Conservation (phyloP, 2,329 filamentous ascomycete genomes). For the Pseudogymnoascus sp. region DNA sequence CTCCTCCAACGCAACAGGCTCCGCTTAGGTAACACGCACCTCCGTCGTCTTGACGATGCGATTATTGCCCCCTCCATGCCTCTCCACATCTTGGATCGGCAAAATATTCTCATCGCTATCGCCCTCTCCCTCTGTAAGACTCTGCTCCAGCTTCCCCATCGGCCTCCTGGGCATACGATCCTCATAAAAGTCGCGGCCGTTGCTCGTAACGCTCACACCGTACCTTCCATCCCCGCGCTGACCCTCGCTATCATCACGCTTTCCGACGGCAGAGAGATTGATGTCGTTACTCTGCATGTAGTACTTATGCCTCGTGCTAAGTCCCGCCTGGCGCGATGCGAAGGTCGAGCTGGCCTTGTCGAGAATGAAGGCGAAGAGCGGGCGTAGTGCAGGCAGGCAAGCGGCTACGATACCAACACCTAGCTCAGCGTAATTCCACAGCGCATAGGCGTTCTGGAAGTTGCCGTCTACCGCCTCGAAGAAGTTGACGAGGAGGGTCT, state of each 20-base stretch:
- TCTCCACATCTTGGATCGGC: slow-evolving; percentile 14
- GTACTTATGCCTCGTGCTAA: slow-evolving; percentile 17
- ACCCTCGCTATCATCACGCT: slow-evolving; percentile 4
- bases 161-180: slow-evolving; percentile 14
- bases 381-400: slow-evolving; percentile 37
- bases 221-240: slow-evolving; percentile 12
- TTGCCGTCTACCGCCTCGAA: slow-evolving; percentile 31
- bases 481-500: slow-evolving; percentile 31
- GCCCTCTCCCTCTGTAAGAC: slow-evolving; percentile 12
- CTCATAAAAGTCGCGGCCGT: slow-evolving; percentile 10
- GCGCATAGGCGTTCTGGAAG: slow-evolving; percentile 30
- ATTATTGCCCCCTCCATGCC: background rate
- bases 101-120: slow-evolving; percentile 20
- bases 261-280: slow-evolving; percentile 16
- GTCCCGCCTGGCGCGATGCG: background rate
- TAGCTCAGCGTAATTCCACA: slow-evolving; percentile 40
- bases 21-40: slow-evolving; percentile 14
- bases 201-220: slow-evolving; percentile 17
- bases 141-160: slow-evolving; percentile 14
- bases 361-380: slow-evolving; percentile 32
- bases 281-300: slow-evolving; percentile 21
- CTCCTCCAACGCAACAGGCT: background rate
- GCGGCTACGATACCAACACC: slow-evolving; percentile 38
- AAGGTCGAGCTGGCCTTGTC: slow-evolving; percentile 18
- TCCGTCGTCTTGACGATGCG: slow-evolving; percentile 19